phyloP scores from a whole-genome alignment of 306 rosid genomes.

The Datisca glomerata region DNA sequence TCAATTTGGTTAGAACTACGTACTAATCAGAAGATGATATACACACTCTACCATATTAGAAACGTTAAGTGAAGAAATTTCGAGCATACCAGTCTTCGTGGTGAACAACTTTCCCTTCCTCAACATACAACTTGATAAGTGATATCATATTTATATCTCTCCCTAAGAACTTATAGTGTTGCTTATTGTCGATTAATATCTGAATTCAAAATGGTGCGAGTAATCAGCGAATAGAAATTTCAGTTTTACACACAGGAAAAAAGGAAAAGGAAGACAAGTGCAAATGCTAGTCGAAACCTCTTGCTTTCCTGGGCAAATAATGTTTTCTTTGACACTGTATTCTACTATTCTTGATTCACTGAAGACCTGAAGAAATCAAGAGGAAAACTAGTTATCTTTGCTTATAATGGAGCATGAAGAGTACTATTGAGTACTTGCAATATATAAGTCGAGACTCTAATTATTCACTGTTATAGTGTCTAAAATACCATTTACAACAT shows the following conservation, averaged over 20 bases:
- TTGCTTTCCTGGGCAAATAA: constrained; percentile 50
- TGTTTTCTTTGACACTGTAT: constrained; percentile 44
- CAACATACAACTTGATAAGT: constrained; percentile 55
- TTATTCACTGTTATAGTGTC: no score
- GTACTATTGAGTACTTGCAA: no score
- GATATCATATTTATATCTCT: constrained; percentile 55
- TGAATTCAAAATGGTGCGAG: constrained; percentile 20
- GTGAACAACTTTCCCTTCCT: constrained; percentile 59
- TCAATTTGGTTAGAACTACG: neutral
- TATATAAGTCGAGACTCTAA: no score
- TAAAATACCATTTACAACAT: no score
- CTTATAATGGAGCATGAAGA: no score
- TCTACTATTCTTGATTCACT: constrained; percentile 74
- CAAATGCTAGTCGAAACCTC: constrained; percentile 43
- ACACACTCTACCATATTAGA: neutral
- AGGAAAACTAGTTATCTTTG: no score
- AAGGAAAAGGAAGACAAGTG: neutral
- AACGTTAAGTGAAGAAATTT: neutral
- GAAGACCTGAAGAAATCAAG: constrained; percentile 45
- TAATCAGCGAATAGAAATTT: constrained; percentile 7
- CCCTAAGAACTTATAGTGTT: constrained; percentile 59
- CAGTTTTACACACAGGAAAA: constrained; percentile 12
- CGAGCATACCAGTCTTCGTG: constrained; percentile 75
- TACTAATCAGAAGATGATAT: neutral
- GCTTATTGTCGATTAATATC: constrained; percentile 58